phyloP scores from a whole-genome alignment of 208 protist genomes.

The Acanthamoeba healyi region DNA sequence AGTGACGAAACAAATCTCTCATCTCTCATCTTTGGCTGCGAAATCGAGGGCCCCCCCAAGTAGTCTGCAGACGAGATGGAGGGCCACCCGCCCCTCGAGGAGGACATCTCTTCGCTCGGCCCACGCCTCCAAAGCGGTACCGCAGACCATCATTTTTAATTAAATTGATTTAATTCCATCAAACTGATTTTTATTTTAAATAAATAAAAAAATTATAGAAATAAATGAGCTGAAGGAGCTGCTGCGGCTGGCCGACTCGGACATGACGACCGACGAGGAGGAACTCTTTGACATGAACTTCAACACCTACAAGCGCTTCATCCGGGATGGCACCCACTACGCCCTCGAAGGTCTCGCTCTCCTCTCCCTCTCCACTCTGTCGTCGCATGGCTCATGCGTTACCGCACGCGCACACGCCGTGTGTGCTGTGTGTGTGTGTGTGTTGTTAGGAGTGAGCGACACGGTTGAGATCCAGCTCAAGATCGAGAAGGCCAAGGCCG shows the following conservation, averaged over 20 bases:
- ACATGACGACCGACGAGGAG: not conserved
- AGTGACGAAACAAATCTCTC: no score
- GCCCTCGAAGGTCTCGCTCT: not conserved
- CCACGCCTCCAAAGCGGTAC: not conserved
- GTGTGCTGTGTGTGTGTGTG: not conserved
- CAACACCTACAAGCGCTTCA: not conserved
- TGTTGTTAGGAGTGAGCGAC: not conserved
- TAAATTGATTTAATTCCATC: no score
- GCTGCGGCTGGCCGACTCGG: not conserved
- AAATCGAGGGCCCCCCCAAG: no score
- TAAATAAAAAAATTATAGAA: not conserved
- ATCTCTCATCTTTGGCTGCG: no score
- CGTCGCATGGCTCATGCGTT: no score
- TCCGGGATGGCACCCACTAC: not conserved
- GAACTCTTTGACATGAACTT: not conserved
- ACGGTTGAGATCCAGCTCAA: slow-evolving; percentile 38
- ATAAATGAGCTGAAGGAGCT: not conserved
- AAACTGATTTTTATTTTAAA: no score
- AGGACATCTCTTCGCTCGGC: not conserved
- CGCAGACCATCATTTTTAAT: no score
- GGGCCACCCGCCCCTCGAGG: not conserved
- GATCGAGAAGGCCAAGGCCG: slow-evolving; percentile 36
- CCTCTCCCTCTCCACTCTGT: not conserved
- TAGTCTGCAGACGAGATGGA: no score
- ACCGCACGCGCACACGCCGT: not conserved